Conservation (phyloP, 1,284 basidiomycete species). For the Cryptococcus floricola region DNA sequence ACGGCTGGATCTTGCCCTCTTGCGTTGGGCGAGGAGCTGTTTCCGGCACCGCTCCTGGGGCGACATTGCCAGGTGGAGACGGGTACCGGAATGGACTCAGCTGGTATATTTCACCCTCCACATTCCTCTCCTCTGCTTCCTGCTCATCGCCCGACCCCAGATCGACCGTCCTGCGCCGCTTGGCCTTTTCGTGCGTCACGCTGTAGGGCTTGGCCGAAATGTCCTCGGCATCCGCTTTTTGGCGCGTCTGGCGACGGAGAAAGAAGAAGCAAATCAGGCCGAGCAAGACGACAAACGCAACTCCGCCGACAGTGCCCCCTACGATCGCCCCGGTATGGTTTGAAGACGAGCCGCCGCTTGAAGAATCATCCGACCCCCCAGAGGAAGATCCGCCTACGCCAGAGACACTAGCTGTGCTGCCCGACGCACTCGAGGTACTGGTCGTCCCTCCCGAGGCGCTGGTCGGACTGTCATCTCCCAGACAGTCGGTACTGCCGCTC, state of each 20-base stretch:
- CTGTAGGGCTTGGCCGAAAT: constrained; percentile 24
- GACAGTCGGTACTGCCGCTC: constrained; percentile 22
- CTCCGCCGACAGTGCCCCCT: constrained; percentile 40
- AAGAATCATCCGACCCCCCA: constrained; percentile 5
- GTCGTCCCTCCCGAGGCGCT: constrained; percentile 12
- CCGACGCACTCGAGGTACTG: neutral
- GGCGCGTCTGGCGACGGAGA: constrained; percentile 20
- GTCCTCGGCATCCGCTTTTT: constrained; percentile 8
- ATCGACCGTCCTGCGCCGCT: constrained; percentile 7
- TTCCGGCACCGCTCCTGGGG: neutral
- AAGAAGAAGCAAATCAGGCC: constrained; percentile 33
- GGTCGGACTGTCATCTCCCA: constrained; percentile 23
- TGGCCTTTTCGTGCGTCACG: constrained; percentile 14
- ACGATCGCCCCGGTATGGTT: constrained; percentile 36
- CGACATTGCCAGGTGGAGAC: constrained; percentile 21
- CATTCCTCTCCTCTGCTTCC: neutral
- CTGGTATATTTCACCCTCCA: constrained; percentile 24
- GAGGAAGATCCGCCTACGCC: constrained; percentile 23
- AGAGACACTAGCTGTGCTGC: constrained; percentile 7
- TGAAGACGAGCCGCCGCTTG: neutral
- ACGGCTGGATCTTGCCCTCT: neutral
- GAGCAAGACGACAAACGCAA: constrained; percentile 35
- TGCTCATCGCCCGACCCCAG: constrained; percentile 1
- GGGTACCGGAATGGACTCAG: constrained; percentile 34
- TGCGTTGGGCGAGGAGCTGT: neutral